A percentile compares a stretch with the other conserved stretches of the same genome.
Evolutionary conservation across 257 asterid species (phyloP).

Genomic region (Solanum chmielewskii): DNA sequence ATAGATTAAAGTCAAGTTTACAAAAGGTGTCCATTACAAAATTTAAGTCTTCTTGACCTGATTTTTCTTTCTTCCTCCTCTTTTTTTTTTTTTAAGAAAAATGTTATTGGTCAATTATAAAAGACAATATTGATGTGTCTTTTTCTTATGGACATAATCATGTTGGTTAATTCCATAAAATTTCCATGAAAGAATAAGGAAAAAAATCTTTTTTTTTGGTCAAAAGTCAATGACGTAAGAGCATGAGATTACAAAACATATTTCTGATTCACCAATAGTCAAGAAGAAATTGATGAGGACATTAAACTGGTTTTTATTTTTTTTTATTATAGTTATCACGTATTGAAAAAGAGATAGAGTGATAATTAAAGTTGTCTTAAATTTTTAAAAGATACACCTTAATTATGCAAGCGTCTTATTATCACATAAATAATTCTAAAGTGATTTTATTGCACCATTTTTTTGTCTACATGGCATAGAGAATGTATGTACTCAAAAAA

Average conservation of each 20-base stretch:
- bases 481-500: too few relatives aligned
- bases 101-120: not conserved
- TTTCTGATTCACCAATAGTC: not conserved
- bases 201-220: not conserved
- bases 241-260: not conserved
- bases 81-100: not conserved
- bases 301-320: not conserved
- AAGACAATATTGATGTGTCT: not conserved
- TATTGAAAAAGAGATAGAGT: too few relatives aligned
- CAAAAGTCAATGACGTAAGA: not conserved
- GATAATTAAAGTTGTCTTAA: rapidly evolving
- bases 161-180: not conserved
- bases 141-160: not conserved
- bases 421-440: too few relatives aligned
- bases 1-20: not conserved
- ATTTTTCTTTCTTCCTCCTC: not conserved
- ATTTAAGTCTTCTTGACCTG: not conserved
- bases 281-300: not conserved
- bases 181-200: not conserved
- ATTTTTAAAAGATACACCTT: too few relatives aligned
- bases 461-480: too few relatives aligned
- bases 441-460: too few relatives aligned
- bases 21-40: not conserved
- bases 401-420: too few relatives aligned
- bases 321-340: not conserved